These are phyloP conservation scores for Paxillus ammoniavirescens DNA, from an alignment of 768 basidiomycete genomes.

Conservation along the genomic window DNA sequence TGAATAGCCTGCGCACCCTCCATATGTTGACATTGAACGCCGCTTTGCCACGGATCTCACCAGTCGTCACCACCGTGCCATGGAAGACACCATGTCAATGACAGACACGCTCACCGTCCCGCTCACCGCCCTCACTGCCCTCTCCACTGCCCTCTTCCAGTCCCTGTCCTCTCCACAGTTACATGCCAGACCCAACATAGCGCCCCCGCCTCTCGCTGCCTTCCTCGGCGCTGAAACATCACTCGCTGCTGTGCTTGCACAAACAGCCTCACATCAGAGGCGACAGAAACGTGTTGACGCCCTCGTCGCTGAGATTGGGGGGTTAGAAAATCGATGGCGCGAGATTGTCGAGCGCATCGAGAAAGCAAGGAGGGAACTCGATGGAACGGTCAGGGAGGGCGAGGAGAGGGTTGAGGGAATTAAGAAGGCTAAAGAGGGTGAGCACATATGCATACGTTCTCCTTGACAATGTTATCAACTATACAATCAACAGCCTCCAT, in stretches of 20 bases:
- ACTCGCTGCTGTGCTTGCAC: slow-evolving; percentile 62
- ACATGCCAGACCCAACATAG: slow-evolving; percentile 21
- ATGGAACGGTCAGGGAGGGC: slow-evolving; percentile 71
- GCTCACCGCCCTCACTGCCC: slow-evolving; percentile 55
- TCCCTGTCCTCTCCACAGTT: slow-evolving; percentile 66
- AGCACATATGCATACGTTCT: slow-evolving; percentile 11
- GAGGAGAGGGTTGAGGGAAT: slow-evolving; percentile 69
- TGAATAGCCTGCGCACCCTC: too few species aligned
- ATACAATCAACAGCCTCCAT: slow-evolving; percentile 54
- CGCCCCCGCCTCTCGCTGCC: slow-evolving; percentile 49
- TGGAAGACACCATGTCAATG: slow-evolving; percentile 38
- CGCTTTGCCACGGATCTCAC: background rate
- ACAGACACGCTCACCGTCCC: slow-evolving; percentile 61
- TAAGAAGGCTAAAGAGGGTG: slow-evolving; percentile 70
- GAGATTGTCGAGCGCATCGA: slow-evolving; percentile 65
- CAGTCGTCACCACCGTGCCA: background rate
- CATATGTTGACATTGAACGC: background rate
- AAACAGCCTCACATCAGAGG: slow-evolving; percentile 70
- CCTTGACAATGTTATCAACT: background rate
- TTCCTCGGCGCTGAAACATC: slow-evolving; percentile 64
- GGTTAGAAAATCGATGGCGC: slow-evolving; percentile 65
- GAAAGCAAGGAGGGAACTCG: slow-evolving; percentile 64
- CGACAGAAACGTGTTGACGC: slow-evolving; percentile 73
- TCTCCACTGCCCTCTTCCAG: slow-evolving; percentile 69
- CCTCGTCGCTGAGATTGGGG: slow-evolving; percentile 68